These are phyloP conservation scores for Claviceps citrina DNA, from an alignment of 2,329 filamentous ascomycete genomes.

Conservation along the genomic window DNA sequence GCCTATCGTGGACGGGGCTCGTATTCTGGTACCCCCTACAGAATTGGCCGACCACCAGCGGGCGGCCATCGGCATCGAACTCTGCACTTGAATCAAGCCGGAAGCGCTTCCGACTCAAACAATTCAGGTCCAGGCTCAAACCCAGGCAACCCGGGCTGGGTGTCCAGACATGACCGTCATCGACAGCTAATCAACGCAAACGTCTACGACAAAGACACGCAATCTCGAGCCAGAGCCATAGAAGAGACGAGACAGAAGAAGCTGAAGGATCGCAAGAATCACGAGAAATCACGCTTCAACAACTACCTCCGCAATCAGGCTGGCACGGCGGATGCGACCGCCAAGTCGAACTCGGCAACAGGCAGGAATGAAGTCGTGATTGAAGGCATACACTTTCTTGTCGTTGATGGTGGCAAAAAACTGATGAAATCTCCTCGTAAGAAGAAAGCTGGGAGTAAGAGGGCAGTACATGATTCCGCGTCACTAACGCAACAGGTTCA, in stretches of 20 bases:
- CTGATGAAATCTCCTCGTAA: constrained; percentile 58
- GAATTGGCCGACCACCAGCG: constrained; percentile 20
- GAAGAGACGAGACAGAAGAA: constrained; percentile 51
- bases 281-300: constrained; percentile 43
- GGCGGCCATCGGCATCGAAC: constrained; percentile 33
- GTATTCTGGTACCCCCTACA: constrained; percentile 21
- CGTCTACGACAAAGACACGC: constrained; percentile 59
- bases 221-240: constrained; percentile 54
- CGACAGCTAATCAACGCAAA: constrained; percentile 70
- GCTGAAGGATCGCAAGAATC: constrained; percentile 34
- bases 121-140: constrained; percentile 21
- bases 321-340: constrained; percentile 7
- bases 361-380: constrained; percentile 48
- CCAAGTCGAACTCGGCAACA: constrained; percentile 14
- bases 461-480: not conserved
- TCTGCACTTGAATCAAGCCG: constrained; percentile 43
- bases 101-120: constrained; percentile 21
- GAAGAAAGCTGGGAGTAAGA: constrained; percentile 3
- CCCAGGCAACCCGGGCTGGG: constrained; percentile 31
- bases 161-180: constrained; percentile 60
- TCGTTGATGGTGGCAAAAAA: constrained; percentile 68
- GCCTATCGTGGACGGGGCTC: constrained; percentile 12
- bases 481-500: not conserved
- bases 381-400: constrained; percentile 57
- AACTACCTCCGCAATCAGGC: constrained; percentile 19